These are phyloP conservation scores for Alternaria postmessia DNA, from an alignment of 2,329 filamentous ascomycete species.

Conservation along the genomic window DNA sequence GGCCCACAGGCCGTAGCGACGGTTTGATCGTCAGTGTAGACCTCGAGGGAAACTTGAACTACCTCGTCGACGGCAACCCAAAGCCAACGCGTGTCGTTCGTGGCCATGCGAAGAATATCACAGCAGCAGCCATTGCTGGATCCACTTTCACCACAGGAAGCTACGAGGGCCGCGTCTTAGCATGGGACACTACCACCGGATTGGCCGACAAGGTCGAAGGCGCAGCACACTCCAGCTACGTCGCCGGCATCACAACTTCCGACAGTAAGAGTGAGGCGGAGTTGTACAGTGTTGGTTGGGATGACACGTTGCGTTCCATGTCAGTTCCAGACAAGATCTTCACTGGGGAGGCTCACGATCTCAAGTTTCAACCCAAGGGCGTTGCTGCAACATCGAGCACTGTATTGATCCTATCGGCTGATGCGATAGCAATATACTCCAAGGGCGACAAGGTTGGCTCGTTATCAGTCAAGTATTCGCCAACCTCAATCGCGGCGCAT, in stretches of 20 bases:
- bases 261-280: slow-evolving; percentile 50
- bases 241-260: slow-evolving; percentile 73
- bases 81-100: slow-evolving; percentile 77
- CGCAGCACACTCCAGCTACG: slow-evolving; percentile 83
- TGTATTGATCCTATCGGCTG: slow-evolving; percentile 61
- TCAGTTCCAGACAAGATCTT: slow-evolving; percentile 80
- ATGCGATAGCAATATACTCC: slow-evolving; percentile 67
- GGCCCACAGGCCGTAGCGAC: slow-evolving; percentile 82
- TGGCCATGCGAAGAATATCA: slow-evolving; percentile 92
- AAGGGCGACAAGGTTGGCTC: slow-evolving; percentile 68
- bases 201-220: slow-evolving; percentile 77
- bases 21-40: slow-evolving; percentile 90
- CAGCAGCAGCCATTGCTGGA: slow-evolving; percentile 70
- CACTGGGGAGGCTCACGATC: slow-evolving; percentile 70
- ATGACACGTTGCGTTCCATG: slow-evolving; percentile 84
- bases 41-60: slow-evolving; percentile 87
- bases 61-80: slow-evolving; percentile 75
- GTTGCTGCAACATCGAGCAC: slow-evolving; percentile 65
- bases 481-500: slow-evolving; percentile 75
- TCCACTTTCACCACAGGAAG: slow-evolving; percentile 86
- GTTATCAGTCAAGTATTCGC: slow-evolving; percentile 68
- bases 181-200: slow-evolving; percentile 80
- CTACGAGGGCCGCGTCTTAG: slow-evolving; percentile 86
- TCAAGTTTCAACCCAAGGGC: slow-evolving; percentile 83
- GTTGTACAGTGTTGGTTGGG: slow-evolving; percentile 91